Evolutionary conservation across 2,329 filamentous ascomycete species (phyloP), one percentile per base, ranked within the genome.

Genomic region (Corinectria fuckeliana): DNA sequence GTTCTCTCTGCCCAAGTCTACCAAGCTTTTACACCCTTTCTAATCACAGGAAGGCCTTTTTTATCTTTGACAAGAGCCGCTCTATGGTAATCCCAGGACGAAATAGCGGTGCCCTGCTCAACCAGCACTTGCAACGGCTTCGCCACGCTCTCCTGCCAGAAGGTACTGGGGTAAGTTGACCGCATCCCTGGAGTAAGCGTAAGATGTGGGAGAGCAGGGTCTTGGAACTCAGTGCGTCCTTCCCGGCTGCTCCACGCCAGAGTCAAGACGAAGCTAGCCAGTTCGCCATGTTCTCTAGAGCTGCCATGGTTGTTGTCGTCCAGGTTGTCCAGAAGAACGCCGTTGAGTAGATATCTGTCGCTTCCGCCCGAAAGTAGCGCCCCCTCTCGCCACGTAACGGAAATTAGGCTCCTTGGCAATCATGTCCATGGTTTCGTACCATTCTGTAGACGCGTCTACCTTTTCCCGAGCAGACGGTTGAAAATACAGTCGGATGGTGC

Each of bases 391-490:
- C 23, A 51, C 34, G 16, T 51, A 41, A 21, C 49, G 49, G 23
- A 51, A 51, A 14, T 41, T 41, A 0, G 49, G 44, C 44, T 48
- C 44, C 26, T 48, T 32, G 5, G 26, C 14, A 20, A 30, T 32
- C 25, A 14, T 48, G n/a, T 6, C 25, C n/a, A 48, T 48, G 5
- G 44, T 21, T 32, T 48, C 1, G 11, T 48, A 48, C 44, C 44
- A 48, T 30, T 48, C 25, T 30, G 16, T 7, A 7, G 44, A 48
- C 5, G 9, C 13, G 3, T 32, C 44, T 5, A 48, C 28, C 21
- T 73, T 71, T 14, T 48, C 44, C n/a, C 28, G 25, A 32, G 25
- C 21, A 42, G 13, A 26, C 21, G 39, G 39, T 10, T 25, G 11
- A 14, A 42, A 42, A 10, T 1, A 7, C 6, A 42, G 39, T 1